Evolutionary conservation across 345 rosid genomes (phyloP).

Genomic region (Aegle marmelos): DNA sequence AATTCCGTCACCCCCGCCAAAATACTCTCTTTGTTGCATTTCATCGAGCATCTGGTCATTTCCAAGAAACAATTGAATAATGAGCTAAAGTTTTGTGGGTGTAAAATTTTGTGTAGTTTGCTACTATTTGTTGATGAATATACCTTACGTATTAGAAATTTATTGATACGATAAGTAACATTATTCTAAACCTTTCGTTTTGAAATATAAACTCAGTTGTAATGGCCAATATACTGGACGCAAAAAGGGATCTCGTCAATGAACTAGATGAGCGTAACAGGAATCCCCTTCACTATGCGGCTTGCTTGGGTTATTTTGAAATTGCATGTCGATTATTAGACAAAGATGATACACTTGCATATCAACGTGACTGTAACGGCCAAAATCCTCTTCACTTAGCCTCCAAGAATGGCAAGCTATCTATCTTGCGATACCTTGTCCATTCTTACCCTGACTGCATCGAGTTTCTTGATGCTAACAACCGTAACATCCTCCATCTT

Average conservation of each 20-base stretch:
- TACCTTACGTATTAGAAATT: no score
- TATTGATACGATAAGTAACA: no score
- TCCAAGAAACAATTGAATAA: no score
- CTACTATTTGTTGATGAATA: no score
- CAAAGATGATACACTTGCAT: not conserved
- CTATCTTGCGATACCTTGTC: not conserved
- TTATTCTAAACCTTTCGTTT: not conserved
- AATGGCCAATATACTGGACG: not conserved
- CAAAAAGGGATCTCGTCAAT: not conserved
- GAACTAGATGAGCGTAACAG: not conserved
- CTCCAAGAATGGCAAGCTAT: not conserved
- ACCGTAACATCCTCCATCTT: not conserved
- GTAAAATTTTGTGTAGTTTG: no score
- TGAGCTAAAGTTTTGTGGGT: no score
- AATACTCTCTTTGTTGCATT: no score
- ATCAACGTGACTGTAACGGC: not conserved
- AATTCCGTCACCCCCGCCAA: no score
- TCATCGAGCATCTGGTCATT: no score
- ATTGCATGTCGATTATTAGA: not conserved
- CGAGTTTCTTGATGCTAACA: not conserved
- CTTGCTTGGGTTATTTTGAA: not conserved
- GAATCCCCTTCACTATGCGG: constrained; percentile 15
- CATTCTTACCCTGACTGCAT: not conserved
- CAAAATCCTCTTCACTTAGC: constrained; percentile 16
- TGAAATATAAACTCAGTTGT: not conserved